Percentiles rank a stretch among this genome's conserved stretches.
Conservation (phyloP, 805 yeast species). For the Blastobotrys mokoenaii region DNA sequence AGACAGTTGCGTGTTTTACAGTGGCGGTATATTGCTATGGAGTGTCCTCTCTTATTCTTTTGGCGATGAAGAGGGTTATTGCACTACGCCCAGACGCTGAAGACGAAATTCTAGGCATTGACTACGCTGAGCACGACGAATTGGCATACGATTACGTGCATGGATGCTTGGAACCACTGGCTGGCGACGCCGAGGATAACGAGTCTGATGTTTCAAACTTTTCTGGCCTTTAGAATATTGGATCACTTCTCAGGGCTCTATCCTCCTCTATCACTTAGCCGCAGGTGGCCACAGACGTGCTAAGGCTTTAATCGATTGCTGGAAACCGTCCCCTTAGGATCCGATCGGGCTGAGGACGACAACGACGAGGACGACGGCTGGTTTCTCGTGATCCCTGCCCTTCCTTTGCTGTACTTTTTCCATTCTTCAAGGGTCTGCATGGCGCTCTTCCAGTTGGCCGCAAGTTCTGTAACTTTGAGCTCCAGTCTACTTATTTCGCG, state of each 20-base stretch:
- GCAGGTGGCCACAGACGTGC: too few relatives aligned
- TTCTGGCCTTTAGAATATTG: too few relatives aligned
- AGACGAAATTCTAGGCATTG: constrained; percentile 83
- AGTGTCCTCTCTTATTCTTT: background rate
- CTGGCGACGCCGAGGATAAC: too few relatives aligned
- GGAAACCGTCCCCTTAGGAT: too few relatives aligned
- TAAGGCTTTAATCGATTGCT: too few relatives aligned
- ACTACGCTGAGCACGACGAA: constrained; percentile 86
- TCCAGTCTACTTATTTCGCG: constrained; percentile 11
- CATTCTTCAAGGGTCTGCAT: constrained; percentile 22
- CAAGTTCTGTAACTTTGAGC: constrained; percentile 15
- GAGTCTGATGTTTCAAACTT: too few relatives aligned
- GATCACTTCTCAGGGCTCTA: too few relatives aligned
- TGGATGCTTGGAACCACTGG: background rate
- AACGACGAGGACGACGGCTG: too few relatives aligned
- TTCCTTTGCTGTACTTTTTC: constrained; percentile 13
- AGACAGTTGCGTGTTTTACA: constrained; percentile 68
- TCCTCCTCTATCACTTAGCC: too few relatives aligned
- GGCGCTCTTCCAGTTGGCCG: constrained; percentile 20
- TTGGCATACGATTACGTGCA: constrained; percentile 44
- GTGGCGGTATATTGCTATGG: constrained; percentile 67
- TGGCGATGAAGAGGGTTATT: constrained; percentile 54
- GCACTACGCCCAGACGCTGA: constrained; percentile 76
- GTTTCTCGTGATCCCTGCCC: too few relatives aligned
- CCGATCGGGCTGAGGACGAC: too few relatives aligned